Percentiles rank a stretch among this genome's conserved stretches.
These are phyloP conservation scores for Elsinoe batatas DNA, from an alignment of 2,329 filamentous ascomycete genomes.

Conservation along the genomic window DNA sequence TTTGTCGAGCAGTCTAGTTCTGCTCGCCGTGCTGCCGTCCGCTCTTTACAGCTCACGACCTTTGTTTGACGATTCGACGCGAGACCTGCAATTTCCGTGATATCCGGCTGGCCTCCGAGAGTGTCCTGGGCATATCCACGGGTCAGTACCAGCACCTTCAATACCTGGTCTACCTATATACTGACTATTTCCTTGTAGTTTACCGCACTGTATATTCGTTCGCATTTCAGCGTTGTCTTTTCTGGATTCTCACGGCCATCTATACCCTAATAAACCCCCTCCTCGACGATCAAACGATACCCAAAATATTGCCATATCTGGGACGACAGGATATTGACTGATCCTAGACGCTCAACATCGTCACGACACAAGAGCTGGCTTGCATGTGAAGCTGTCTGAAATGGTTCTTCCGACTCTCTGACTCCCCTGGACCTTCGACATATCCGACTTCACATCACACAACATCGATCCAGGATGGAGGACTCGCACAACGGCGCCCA, in stretches of 20 bases:
- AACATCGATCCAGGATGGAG: constrained; percentile 3
- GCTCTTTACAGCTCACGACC: constrained; percentile 3
- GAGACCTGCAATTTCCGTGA: constrained; percentile 4
- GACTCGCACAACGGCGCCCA: not conserved
- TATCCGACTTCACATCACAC: not conserved
- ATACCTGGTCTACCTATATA: no score
- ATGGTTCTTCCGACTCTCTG: not conserved
- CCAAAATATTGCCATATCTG: not conserved
- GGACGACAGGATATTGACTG: not conserved
- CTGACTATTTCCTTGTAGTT: not conserved
- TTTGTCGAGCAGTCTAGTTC: constrained; percentile 9
- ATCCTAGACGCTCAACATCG: not conserved
- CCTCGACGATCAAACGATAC: not conserved
- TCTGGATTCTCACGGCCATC: not conserved
- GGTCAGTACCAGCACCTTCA: not conserved
- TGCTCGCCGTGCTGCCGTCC: constrained; percentile 12
- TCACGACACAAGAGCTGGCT: not conserved
- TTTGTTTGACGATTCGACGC: constrained; percentile 10
- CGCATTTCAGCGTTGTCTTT: constrained; percentile 7
- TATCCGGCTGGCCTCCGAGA: constrained; percentile 2
- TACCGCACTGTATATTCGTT: not conserved
- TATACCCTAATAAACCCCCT: not conserved
- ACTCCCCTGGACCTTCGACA: not conserved
- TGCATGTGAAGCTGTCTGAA: constrained; percentile 4
- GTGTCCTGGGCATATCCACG: not conserved